These are phyloP conservation scores for Alternaria sp. DNA, from an alignment of 2,329 filamentous ascomycete species.

Conservation along the genomic window DNA sequence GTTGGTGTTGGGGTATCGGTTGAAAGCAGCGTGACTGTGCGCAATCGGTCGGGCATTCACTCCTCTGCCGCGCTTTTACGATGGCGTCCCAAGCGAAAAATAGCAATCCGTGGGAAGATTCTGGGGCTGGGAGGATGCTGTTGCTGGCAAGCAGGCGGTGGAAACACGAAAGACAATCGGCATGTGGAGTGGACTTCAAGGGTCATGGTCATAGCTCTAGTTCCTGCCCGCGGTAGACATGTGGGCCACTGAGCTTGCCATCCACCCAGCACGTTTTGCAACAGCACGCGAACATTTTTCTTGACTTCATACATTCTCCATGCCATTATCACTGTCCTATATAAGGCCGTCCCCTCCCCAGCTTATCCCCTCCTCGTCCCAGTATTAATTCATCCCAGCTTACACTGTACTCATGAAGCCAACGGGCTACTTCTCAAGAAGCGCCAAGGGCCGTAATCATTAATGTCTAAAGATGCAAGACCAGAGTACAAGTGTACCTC, in stretches of 20 bases:
- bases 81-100: not conserved
- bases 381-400: constrained; percentile 18
- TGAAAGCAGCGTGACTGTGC: not conserved
- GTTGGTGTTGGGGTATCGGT: not conserved
- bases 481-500: constrained; percentile 13
- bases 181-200: constrained; percentile 15
- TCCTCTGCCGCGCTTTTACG: not conserved
- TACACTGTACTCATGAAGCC: constrained; percentile 23
- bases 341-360: not conserved
- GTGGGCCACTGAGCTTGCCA: not conserved
- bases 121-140: not conserved
- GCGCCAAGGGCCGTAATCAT: constrained; percentile 35
- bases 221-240: not conserved
- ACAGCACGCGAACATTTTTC: not conserved
- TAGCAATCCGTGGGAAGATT: not conserved
- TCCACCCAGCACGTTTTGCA: not conserved
- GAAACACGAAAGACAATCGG: not conserved
- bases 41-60: not conserved
- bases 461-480: constrained; percentile 31
- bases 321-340: constrained; percentile 21
- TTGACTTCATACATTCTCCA: not conserved
- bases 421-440: constrained; percentile 12
- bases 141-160: not conserved
- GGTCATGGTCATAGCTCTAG: constrained; percentile 29
- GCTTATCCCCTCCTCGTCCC: constrained; percentile 1